Evolutionary conservation across 371 early-diverging fungal genomes (phyloP), one percentile per base, ranked within the genome.

Genomic region (Mycotypha africana): DNA sequence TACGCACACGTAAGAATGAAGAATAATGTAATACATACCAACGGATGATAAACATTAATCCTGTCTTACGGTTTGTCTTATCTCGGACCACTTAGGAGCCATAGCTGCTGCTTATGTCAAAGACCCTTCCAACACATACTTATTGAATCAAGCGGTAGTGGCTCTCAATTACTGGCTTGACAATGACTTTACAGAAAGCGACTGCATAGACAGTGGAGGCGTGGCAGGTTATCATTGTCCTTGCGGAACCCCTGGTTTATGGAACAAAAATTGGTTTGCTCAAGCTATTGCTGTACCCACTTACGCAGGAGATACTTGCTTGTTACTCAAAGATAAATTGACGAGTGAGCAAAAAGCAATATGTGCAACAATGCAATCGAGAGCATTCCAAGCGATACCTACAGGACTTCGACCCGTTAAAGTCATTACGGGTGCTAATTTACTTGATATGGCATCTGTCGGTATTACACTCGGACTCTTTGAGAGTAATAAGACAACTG

Each of bases 241-340:
- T 38, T 66, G 67, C 50, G 67, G 57, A 15, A 66, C 67, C 7
- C 56, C 62, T 0, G 67, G 62, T 2, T 28, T 66, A 11, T 66
- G 67, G 62, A 62, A 53, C 23, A 44, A 34, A 7, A 62, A 59
- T 37, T 66, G 67, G 67, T 62, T 38, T 16, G 40, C 39, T 19
- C 59, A 66, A 52, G 46, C 50, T 0, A 62, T 66, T 33, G 38
- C 34, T 0, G 49, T 62, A 9, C 60, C 67, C 2, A 24, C 42
- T 3, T 11, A 39, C 9, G 30, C 56, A 4, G 58, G 67, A 3
- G 49, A 49, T 23, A 58, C 44, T 3, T 66, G 62, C 26, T 43
- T 66, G 17, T 38, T 62, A 2, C 22, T 56, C 7, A 17, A 42
- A 7, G 24, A 59, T 5, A 3, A 37, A 8, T 34, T 66, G 15